Conservation (phyloP, 2,329 filamentous ascomycete species). For the Hirsutella minnesotensis region DNA sequence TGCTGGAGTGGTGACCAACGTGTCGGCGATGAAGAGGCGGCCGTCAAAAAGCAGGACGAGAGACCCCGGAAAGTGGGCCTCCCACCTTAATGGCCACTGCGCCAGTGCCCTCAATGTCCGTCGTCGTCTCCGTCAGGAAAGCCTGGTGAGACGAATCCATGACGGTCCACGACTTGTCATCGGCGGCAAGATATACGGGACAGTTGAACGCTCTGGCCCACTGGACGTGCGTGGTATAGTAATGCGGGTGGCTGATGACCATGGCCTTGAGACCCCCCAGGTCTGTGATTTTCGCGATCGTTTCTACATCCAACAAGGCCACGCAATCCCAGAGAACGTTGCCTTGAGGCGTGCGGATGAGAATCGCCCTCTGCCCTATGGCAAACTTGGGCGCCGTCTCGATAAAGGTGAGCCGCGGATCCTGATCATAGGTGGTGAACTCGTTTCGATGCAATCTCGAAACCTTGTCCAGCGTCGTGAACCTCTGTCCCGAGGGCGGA, state of each 20-base stretch:
- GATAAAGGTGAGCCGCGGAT: constrained; percentile 34
- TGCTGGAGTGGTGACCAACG: constrained; percentile 57
- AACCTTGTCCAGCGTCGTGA: constrained; percentile 45
- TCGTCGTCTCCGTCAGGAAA: constrained; percentile 32
- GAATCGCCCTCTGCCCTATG: constrained; percentile 64
- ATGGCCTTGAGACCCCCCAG: constrained; percentile 61
- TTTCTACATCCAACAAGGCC: constrained; percentile 54
- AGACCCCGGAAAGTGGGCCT: constrained; percentile 70
- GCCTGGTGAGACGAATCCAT: constrained; percentile 29
- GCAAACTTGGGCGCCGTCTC: constrained; percentile 46
- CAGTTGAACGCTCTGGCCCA: constrained; percentile 62
- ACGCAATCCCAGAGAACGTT: constrained; percentile 77
- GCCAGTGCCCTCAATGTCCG: constrained; percentile 31
- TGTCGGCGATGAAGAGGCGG: constrained; percentile 65
- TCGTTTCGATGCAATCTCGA: constrained; percentile 37
- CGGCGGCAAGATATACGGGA: constrained; percentile 54
- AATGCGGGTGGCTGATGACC: constrained; percentile 71
- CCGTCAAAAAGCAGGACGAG: constrained; percentile 51
- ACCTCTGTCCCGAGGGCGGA: constrained; percentile 43
- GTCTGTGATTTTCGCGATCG: constrained; percentile 41
- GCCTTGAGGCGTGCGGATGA: constrained; percentile 52
- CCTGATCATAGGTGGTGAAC: constrained; percentile 33
- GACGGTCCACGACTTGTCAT: constrained; percentile 55
- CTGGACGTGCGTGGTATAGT: constrained; percentile 63
- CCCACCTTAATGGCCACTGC: constrained; percentile 57